phyloP scores from a whole-genome alignment of 768 basidiomycete genomes.

The Rhizopogon salebrosus region DNA sequence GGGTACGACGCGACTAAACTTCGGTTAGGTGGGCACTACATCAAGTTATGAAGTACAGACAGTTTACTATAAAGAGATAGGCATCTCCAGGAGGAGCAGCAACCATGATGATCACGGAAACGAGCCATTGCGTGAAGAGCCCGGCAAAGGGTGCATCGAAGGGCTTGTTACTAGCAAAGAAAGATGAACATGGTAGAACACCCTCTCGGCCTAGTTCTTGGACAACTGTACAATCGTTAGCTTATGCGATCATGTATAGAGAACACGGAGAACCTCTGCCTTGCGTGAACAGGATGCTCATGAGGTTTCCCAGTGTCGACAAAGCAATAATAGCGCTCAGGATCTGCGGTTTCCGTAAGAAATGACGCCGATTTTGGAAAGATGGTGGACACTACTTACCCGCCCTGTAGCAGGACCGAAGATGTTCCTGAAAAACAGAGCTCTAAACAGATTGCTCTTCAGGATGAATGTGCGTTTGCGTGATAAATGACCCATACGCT shows the following conservation, averaged over 20 bases:
- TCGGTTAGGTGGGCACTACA: background rate
- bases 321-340: slow-evolving; percentile 60
- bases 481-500: slow-evolving; percentile 43
- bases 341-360: slow-evolving; percentile 29
- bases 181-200: slow-evolving; percentile 56
- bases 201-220: slow-evolving; percentile 75
- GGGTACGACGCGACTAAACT: slow-evolving; percentile 54
- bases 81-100: slow-evolving; percentile 68
- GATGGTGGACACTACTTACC: slow-evolving; percentile 28
- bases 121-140: slow-evolving; percentile 54
- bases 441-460: slow-evolving; percentile 29
- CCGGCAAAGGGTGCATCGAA: slow-evolving; percentile 65
- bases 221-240: slow-evolving; percentile 39
- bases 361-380: background rate
- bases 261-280: slow-evolving; percentile 45
- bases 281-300: slow-evolving; percentile 61
- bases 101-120: slow-evolving; percentile 51
- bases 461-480: background rate
- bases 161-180: slow-evolving; percentile 69
- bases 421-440: slow-evolving; percentile 70
- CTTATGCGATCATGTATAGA: background rate
- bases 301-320: slow-evolving; percentile 59
- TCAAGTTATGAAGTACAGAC: slow-evolving; percentile 31
- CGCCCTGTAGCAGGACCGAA: slow-evolving; percentile 59
- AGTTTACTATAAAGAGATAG: slow-evolving; percentile 63